These are phyloP conservation scores for Melaleuca alternifolia DNA, from an alignment of 345 rosid species.

Conservation along the genomic window DNA sequence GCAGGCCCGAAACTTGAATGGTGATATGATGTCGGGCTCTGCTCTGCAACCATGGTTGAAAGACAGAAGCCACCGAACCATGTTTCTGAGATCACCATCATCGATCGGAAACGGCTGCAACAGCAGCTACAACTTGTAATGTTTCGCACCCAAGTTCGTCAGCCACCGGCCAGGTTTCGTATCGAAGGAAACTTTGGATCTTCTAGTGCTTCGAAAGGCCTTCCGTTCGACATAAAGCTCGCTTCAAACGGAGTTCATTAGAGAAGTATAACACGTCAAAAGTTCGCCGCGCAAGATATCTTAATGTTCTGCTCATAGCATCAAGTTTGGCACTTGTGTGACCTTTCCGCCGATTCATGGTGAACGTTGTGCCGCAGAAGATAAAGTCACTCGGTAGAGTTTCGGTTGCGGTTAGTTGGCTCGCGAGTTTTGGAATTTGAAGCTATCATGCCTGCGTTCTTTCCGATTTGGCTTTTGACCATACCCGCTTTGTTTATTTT, in stretches of 20 bases:
- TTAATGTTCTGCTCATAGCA: not conserved
- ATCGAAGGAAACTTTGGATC: not conserved
- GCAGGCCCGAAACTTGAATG: not conserved
- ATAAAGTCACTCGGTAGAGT: not conserved
- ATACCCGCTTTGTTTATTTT: no score
- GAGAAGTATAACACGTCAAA: rapidly evolving
- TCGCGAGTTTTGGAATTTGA: not conserved
- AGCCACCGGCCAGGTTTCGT: not conserved
- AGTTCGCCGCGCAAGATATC: rapidly evolving
- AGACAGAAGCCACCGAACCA: not conserved
- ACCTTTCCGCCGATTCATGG: not conserved
- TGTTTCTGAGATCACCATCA: not conserved
- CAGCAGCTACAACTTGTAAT: not conserved
- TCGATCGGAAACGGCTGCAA: not conserved
- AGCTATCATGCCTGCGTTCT: not conserved
- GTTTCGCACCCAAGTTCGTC: rapidly evolving
- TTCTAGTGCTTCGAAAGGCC: not conserved
- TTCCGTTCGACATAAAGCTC: not conserved
- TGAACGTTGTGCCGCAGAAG: not conserved
- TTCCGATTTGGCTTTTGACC: not conserved
- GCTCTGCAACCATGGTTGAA: not conserved
- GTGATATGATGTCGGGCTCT: not conserved
- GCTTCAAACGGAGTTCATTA: rapidly evolving
- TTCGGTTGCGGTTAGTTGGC: no score
- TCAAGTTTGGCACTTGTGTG: not conserved